These are phyloP conservation scores for Suillus cothurnatus DNA, from an alignment of 768 basidiomycete genomes.

Conservation along the genomic window DNA sequence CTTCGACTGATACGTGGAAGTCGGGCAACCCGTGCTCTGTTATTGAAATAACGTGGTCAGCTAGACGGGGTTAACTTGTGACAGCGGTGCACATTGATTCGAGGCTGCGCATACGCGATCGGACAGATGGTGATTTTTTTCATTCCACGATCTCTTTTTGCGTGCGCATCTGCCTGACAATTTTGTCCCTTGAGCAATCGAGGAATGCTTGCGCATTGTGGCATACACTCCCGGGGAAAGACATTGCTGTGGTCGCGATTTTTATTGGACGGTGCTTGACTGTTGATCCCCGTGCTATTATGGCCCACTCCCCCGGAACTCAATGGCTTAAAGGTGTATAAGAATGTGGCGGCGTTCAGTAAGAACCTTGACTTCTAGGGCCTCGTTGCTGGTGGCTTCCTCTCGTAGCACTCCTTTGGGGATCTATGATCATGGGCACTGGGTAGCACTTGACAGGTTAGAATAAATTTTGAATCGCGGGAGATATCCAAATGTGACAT, in stretches of 20 bases:
- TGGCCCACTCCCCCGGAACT: neutral
- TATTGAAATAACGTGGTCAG: neutral
- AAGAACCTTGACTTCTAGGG: neutral
- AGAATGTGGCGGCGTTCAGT: neutral
- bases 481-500: neutral
- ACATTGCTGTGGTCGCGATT: neutral
- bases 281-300: neutral
- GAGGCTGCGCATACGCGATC: neutral
- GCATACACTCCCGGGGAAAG: neutral
- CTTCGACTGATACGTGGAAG: neutral
- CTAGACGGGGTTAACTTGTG: neutral
- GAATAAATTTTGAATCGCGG: neutral
- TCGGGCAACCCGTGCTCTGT: neutral
- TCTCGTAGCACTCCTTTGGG: neutral
- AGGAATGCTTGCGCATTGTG: neutral
- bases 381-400: neutral
- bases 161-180: neutral
- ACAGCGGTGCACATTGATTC: neutral
- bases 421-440: neutral
- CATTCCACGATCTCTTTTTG: neutral
- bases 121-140: neutral
- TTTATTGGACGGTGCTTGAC: neutral
- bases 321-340: neutral
- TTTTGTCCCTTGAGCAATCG: neutral
- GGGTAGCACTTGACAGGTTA: neutral